Percentiles rank a stretch among this genome's conserved stretches.
Conservation (phyloP, 139 green algal species). For the Micractinium sp. region DNA sequence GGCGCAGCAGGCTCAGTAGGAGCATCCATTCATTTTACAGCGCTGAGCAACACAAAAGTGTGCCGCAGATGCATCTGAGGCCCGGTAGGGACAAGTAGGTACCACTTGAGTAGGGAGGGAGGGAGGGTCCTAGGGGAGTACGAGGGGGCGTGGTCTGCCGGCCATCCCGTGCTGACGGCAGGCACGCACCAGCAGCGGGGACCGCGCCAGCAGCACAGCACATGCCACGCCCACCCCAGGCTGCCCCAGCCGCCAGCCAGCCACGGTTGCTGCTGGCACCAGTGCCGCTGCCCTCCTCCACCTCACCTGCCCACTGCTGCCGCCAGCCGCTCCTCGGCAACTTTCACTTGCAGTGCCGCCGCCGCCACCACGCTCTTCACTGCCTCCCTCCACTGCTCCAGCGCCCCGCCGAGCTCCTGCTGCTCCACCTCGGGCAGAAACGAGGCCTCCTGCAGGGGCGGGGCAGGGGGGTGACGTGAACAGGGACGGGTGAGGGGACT, state of each 20-base stretch:
- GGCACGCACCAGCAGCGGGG: background rate
- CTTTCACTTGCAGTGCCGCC: background rate
- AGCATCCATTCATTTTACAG: no score
- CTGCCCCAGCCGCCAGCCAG: no score
- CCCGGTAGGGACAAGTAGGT: no score
- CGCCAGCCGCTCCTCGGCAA: slow-evolving; percentile 2
- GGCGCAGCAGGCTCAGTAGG: background rate
- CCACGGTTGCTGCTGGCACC: no score
- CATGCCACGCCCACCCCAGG: no score
- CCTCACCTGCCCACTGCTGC: slow-evolving; percentile 17
- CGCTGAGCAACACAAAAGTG: no score
- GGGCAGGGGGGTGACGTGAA: background rate
- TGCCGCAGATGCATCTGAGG: no score
- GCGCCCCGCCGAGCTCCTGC: background rate
- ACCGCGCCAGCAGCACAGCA: background rate
- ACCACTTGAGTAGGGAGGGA: no score
- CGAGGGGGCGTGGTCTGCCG: background rate
- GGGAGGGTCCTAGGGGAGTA: no score
- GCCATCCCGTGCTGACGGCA: background rate
- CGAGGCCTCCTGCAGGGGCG: slow-evolving; percentile 11
- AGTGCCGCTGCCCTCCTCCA: background rate
- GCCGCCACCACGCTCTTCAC: background rate
- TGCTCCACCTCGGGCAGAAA: slow-evolving; percentile 12
- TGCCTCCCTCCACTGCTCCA: slow-evolving; percentile 20
- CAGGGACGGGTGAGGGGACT: background rate